Conservation (phyloP, 129 eudicot species). For the Daucus carota region DNA sequence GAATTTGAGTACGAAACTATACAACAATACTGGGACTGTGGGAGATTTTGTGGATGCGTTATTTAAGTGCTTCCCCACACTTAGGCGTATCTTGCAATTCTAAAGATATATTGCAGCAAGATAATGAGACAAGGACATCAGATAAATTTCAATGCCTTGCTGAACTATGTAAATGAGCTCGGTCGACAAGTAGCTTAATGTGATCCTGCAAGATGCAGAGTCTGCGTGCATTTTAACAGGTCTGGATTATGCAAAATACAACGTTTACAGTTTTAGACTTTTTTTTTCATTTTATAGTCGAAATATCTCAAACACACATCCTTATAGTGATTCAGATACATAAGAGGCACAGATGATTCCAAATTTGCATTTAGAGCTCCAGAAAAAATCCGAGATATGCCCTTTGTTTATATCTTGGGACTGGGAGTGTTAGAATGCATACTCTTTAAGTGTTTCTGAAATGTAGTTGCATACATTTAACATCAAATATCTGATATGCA, state of each 20-base stretch:
- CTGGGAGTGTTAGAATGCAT: neutral
- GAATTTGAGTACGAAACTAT: slow-evolving; percentile 53
- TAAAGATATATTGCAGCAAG: slow-evolving; percentile 60
- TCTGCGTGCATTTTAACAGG: slow-evolving; percentile 85
- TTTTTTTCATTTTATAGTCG: neutral
- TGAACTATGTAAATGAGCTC: slow-evolving; percentile 75
- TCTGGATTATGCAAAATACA: slow-evolving; percentile 8
- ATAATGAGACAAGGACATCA: slow-evolving; percentile 66
- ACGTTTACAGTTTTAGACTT: too few species aligned
- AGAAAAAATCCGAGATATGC: neutral
- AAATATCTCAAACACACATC: neutral
- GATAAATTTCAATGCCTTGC: slow-evolving; percentile 88
- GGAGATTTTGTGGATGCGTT: slow-evolving; percentile 84
- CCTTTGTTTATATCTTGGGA: too few species aligned
- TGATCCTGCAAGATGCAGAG: slow-evolving; percentile 68
- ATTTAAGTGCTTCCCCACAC: slow-evolving; percentile 49
- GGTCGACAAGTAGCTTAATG: slow-evolving; percentile 66
- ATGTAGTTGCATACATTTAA: neutral
- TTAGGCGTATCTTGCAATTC: slow-evolving; percentile 67
- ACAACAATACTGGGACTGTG: slow-evolving; percentile 45
- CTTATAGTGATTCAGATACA: neutral
- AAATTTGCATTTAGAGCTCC: neutral
- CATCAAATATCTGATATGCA: neutral
- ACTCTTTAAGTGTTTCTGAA: too few species aligned
- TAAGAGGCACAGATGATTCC: neutral